Evolutionary conservation across 2,329 filamentous ascomycete genomes (phyloP), one percentile per base, ranked within the genome.

Genomic region (Seiridium cupressi): DNA sequence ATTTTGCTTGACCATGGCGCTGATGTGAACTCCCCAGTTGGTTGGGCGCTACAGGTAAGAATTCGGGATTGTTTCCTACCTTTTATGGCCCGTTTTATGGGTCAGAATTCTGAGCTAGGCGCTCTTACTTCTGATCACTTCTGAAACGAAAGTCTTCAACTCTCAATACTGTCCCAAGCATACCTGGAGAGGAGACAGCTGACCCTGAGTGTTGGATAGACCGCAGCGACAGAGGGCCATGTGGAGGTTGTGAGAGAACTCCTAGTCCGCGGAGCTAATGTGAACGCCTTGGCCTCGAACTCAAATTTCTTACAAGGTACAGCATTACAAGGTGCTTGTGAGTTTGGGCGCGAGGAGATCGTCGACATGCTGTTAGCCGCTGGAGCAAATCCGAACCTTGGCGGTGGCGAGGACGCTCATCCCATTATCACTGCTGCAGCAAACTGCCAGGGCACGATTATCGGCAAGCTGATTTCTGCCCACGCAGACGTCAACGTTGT

Each of bases 301-400:
- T 60, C 67, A 1, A 68, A 70, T 18, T 74, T 77, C 58, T 44
- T 60, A 1, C 64, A 68, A 1, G 72, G 73, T 4, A 79, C 75
- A 4, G 76, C 77, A 0, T 64, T 79, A 0, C 77, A 79, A 57
- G 76, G 69, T 0, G 77, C 77, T 0, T 73, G 72, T 44, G 74
- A 77, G 48, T 68, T 68, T 1, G 69, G 75, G 3, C 66, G 70
- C 38, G 60, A 55, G 0, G 72, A 76, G 3, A 74, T 78, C 8
- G 76, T 46, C 10, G 62, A 66, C 1, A 63, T 78, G 2, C 62
- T 79, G 3, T 71, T 79, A 7, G 69, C 76, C 13, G 68, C 73
- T 31, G 65, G 64, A 7, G 77, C 75, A 8, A 65, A 78, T 59
- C 75, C 76, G 0, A 71, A 78, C 58, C 63, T 72, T 1, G 76